These are phyloP conservation scores for Mortierella antarctica DNA, from an alignment of 192 early-diverging fungal genomes.

Conservation along the genomic window DNA sequence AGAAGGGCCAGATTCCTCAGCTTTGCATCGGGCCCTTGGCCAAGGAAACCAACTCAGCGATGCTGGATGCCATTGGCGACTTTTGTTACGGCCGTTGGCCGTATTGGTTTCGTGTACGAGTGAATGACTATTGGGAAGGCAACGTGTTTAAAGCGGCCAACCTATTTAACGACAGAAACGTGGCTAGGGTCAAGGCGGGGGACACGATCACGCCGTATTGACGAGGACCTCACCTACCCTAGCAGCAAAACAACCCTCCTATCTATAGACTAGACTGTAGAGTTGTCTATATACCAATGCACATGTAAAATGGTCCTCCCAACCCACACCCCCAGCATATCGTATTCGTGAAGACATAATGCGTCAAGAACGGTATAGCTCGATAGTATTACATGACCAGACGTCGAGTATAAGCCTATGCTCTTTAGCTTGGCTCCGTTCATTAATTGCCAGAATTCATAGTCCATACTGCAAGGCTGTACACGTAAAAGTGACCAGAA, in stretches of 20 bases:
- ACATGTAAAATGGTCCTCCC: neutral
- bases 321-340: too few relatives aligned
- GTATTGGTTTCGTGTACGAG: conserved; percentile 52
- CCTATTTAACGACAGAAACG: conserved; percentile 47
- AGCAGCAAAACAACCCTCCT: too few relatives aligned
- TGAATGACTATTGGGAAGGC: conserved; percentile 57
- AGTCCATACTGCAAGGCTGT: too few relatives aligned
- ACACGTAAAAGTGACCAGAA: too few relatives aligned
- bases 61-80: conserved; percentile 26
- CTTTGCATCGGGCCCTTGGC: conserved; percentile 50
- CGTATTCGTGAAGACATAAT: too few relatives aligned
- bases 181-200: conserved; percentile 36
- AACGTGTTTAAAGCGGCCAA: conserved; percentile 44
- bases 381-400: too few relatives aligned
- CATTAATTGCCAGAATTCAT: too few relatives aligned
- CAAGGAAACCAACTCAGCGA: conserved; percentile 19
- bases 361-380: too few relatives aligned
- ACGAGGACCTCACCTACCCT: too few relatives aligned
- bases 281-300: neutral
- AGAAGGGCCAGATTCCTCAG: conserved; percentile 35
- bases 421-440: too few relatives aligned
- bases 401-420: too few relatives aligned
- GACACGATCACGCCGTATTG: conserved; percentile 40
- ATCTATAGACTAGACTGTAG: too few relatives aligned
- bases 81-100: conserved; percentile 45